Conservation (phyloP, 371 early-diverging fungal species). For the Sporodiniella umbellata region DNA sequence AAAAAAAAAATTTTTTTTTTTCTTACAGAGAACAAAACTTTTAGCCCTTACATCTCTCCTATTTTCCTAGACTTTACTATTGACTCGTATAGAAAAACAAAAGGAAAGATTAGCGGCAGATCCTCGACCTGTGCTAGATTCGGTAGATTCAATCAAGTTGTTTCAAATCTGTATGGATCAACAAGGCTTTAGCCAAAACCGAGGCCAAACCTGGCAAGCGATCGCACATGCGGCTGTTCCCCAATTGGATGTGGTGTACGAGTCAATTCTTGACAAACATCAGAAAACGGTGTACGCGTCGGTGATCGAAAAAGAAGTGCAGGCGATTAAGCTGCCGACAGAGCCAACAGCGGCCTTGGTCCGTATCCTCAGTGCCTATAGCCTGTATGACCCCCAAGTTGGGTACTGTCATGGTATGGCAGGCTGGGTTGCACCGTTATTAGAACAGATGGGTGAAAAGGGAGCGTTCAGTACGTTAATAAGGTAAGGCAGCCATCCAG, state of each 20-base stretch:
- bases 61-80: neutral
- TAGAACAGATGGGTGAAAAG: conserved; percentile 86
- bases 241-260: conserved; percentile 63
- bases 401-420: conserved; percentile 93
- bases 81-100: neutral
- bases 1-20: neutral
- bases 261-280: conserved; percentile 32
- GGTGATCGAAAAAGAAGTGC: conserved; percentile 79
- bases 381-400: conserved; percentile 84
- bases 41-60: neutral
- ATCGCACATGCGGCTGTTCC: conserved; percentile 70
- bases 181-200: conserved; percentile 31
- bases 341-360: conserved; percentile 46
- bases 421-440: conserved; percentile 77
- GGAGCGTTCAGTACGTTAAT: conserved; percentile 87
- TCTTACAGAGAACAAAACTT: neutral
- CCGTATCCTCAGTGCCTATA: conserved; percentile 85
- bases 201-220: conserved; percentile 86
- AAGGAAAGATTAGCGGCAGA: neutral
- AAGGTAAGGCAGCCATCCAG: conserved; percentile 21
- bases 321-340: conserved; percentile 10
- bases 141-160: neutral
- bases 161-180: neutral
- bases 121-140: neutral
- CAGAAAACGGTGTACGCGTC: neutral